Evolutionary conservation across 2,329 filamentous ascomycete genomes (phyloP).

Genomic region (Lasiodiplodia theobromae): DNA sequence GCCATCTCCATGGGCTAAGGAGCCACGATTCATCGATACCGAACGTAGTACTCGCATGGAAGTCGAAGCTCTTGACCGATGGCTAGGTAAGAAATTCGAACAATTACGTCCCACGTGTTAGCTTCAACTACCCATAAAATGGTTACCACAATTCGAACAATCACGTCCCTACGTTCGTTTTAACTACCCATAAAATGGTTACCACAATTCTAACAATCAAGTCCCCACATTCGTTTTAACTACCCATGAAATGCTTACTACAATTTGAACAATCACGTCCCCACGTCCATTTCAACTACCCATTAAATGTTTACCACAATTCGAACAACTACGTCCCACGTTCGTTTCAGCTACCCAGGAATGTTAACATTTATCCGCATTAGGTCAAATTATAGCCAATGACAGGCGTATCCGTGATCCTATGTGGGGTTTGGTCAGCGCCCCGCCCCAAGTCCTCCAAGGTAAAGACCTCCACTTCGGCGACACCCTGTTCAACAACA

Average conservation of each 20-base stretch:
- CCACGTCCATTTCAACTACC: no score
- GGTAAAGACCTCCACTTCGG: neutral
- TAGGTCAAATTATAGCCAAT: no score
- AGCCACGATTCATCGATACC: neutral
- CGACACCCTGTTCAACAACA: neutral
- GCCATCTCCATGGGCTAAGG: constrained; percentile 6
- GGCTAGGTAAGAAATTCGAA: neutral
- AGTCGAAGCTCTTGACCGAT: neutral
- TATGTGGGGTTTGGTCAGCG: no score
- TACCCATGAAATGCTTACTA: no score
- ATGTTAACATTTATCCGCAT: no score
- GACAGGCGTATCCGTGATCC: no score
- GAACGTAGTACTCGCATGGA: neutral
- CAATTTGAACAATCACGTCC: neutral
- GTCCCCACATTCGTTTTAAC: no score
- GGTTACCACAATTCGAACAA: neutral
- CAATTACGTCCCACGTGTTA: neutral
- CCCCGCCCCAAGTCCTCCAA: no score
- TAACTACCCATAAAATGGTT: no score
- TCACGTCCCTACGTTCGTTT: no score
- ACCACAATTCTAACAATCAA: neutral
- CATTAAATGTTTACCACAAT: neutral
- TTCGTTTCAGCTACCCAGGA: no score
- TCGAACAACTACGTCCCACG: neutral
- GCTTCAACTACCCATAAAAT: no score